Evolutionary conservation across 805 yeast genomes (phyloP).

Genomic region (Candida orba): DNA sequence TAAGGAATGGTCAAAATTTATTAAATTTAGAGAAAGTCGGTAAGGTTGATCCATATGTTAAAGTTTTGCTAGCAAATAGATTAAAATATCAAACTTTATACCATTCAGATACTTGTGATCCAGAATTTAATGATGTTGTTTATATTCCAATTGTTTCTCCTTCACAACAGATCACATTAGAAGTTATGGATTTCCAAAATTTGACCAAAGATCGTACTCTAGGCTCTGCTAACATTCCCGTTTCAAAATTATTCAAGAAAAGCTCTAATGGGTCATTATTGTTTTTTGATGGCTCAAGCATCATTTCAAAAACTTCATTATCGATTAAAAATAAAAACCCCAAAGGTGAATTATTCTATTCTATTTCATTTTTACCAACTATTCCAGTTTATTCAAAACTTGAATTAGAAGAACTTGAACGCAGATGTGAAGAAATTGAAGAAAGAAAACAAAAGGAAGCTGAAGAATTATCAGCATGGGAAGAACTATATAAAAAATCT

Average conservation of each 20-base stretch:
- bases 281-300: conserved; percentile 45
- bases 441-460: conserved; percentile 28
- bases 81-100: conserved; percentile 47
- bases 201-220: conserved; percentile 56
- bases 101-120: conserved; percentile 46
- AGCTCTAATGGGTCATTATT: conserved; percentile 39
- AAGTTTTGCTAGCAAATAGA: conserved; percentile 51
- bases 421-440: conserved; percentile 32
- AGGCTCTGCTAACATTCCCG: conserved; percentile 49
- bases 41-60: conserved; percentile 68
- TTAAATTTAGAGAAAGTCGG: conserved; percentile 61
- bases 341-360: conserved; percentile 44
- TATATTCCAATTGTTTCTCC: conserved; percentile 57
- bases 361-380: conserved; percentile 59
- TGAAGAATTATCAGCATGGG: conserved; percentile 37
- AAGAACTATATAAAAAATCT: conserved; percentile 41
- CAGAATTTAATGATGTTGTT: conserved; percentile 50
- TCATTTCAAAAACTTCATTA: conserved; percentile 30
- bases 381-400: conserved; percentile 54
- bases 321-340: conserved; percentile 32
- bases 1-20: conserved; percentile 46
- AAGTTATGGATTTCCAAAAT: conserved; percentile 60
- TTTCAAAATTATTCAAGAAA: conserved; percentile 41
- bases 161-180: conserved; percentile 50
- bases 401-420: conserved; percentile 43